Base-by-base conservation (phyloP, 1,284 basidiomycete species). In the Cryptococcus jaspeensis region DNA sequence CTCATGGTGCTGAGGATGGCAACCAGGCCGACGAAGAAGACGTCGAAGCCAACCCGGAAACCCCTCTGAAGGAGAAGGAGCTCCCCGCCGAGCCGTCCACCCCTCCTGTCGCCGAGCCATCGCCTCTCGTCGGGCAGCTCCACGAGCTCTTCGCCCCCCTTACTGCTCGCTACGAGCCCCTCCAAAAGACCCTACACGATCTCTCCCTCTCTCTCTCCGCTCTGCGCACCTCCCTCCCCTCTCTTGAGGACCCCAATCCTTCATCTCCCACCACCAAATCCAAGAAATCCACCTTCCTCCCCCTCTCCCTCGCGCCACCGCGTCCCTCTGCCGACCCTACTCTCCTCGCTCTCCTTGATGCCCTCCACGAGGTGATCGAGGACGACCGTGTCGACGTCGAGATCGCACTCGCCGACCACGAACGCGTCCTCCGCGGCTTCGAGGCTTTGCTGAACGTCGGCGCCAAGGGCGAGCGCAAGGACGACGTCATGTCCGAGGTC, bases 311-410 rank as follows among this genome's bases (percentile, higher is more conserved):
- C 35, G 50, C 69, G 50, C 53, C 36, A 54, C 32, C 25, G 12
- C 48, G 32, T 9, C 23, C 41, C 25, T 23, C 49, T 18, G 13
- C 63, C 20, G 64, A 68, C 37, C 62, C 81, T 3, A 71, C 83
- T 8, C 70, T 92, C 3, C 75, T 77, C 18, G 80, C 79, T 0
- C 84, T 85, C 1, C 78, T 90, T 4, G 82, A 86, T 46, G 82
- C 88, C 1, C 79, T 93, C 40, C 82, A 86, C 62, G 89, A 93
- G 71, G 89, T 85, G 62, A 85, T 85, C 20, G 90, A 92, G 73
- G 90, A 93, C 65, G 86, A 85, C 0, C 83, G 89, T 1, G 90
- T 93, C 2, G 90, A 92, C 69, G 79, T 92, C 18, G 90, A 93
- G 77, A 92, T 93, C 50, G 85, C 85, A 20, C 78, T 87, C 15